These are phyloP conservation scores for Camelina hispida DNA, from an alignment of 345 rosid species.

Conservation along the genomic window DNA sequence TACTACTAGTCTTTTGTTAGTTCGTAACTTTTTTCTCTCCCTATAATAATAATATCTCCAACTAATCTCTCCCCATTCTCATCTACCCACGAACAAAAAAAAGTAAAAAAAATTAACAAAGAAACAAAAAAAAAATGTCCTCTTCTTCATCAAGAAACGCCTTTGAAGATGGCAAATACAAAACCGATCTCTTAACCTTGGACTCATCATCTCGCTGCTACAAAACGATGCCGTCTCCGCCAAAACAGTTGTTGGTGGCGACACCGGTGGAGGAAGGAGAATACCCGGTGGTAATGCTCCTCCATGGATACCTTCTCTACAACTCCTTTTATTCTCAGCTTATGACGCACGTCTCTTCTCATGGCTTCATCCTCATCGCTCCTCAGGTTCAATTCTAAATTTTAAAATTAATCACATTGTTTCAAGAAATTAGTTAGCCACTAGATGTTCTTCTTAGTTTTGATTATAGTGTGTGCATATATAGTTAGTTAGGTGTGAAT, in stretches of 20 bases:
- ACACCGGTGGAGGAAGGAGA: conserved; percentile 68
- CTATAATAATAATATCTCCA: conserved; percentile 25
- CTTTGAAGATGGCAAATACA: conserved; percentile 54
- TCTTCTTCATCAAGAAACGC: conserved; percentile 44
- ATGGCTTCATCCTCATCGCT: conserved; percentile 86
- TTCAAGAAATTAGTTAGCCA: neutral
- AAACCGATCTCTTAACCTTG: conserved; percentile 48
- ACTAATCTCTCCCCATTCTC: conserved; percentile 24
- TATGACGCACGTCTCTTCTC: conserved; percentile 81
- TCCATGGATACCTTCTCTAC: conserved; percentile 84
- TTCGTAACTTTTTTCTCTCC: neutral
- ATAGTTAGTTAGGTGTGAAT: conserved; percentile 1
- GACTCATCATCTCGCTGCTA: conserved; percentile 44
- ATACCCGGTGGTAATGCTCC: conserved; percentile 69
- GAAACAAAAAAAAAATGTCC: conserved; percentile 22
- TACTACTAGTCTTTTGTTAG: neutral
- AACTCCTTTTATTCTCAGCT: conserved; percentile 91
- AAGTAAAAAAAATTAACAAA: neutral
- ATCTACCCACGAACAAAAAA: conserved; percentile 22
- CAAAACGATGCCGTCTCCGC: conserved; percentile 40
- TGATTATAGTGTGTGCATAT: neutral
- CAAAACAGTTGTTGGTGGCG: conserved; percentile 74
- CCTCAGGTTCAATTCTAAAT: conserved; percentile 63
- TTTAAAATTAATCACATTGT: neutral
- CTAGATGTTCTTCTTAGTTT: neutral